A percentile compares a stretch with the other conserved stretches of the same genome.
Conservation (phyloP, 2,329 filamentous ascomycete genomes). For the Sclerotinia sclerotiorum region DNA sequence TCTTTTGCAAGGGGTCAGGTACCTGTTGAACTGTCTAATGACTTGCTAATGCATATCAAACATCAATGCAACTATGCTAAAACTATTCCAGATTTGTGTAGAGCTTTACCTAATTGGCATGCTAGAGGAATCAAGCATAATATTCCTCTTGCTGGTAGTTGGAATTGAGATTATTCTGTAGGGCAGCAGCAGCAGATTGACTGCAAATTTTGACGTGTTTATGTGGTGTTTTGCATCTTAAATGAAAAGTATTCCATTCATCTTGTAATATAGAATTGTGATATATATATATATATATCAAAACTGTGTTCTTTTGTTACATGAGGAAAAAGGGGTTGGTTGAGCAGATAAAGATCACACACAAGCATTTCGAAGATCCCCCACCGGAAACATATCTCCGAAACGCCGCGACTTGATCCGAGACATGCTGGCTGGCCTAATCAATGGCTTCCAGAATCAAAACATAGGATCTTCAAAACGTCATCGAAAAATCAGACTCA, state of each 20-base stretch:
- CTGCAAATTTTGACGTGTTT: background rate
- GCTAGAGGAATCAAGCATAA: background rate
- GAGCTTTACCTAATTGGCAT: background rate
- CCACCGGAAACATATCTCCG: slow-evolving; percentile 4
- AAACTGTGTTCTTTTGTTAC: background rate
- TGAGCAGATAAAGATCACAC: background rate
- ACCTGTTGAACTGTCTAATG: too few relatives aligned
- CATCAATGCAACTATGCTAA: background rate
- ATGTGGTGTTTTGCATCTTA: background rate
- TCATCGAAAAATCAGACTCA: background rate
- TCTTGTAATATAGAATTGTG: background rate
- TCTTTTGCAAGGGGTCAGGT: background rate
- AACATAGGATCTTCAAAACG: background rate
- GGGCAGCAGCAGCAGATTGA: background rate
- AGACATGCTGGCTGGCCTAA: background rate
- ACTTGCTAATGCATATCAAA: background rate
- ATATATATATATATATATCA: background rate
- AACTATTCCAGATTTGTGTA: background rate
- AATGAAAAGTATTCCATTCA: background rate
- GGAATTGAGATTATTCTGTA: background rate
- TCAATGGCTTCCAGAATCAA: background rate
- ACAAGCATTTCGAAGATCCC: slow-evolving; percentile 7
- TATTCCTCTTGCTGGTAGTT: background rate
- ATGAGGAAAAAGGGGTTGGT: background rate
- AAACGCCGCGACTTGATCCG: background rate